A percentile compares a stretch with the other conserved stretches of the same genome.
Conservation (phyloP, 768 basidiomycete genomes). For the Pisolithus marmoratus region DNA sequence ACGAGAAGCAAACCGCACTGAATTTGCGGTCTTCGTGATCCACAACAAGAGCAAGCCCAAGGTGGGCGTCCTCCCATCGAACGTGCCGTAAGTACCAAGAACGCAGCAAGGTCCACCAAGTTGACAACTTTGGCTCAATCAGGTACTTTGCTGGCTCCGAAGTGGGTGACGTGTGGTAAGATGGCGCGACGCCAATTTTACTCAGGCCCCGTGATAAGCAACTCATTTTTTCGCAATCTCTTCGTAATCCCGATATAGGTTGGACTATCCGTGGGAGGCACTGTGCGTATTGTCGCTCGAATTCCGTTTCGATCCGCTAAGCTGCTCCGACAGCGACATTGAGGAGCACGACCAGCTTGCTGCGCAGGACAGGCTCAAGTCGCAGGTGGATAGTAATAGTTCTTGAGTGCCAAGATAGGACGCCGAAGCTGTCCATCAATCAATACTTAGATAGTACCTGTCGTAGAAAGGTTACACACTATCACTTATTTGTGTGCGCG, state of each 20-base stretch:
- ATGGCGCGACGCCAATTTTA: conserved; percentile 4
- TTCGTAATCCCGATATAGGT: conserved; percentile 36
- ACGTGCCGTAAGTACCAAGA: conserved; percentile 47
- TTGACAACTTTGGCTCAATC: conserved; percentile 8
- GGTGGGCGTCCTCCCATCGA: conserved; percentile 63
- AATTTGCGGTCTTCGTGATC: conserved; percentile 91
- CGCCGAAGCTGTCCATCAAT: background rate
- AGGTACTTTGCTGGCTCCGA: conserved; percentile 83
- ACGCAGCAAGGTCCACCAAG: conserved; percentile 2
- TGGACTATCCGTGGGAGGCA: conserved; percentile 84
- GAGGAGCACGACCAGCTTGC: conserved; percentile 70
- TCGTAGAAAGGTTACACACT: background rate
- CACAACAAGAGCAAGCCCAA: conserved; percentile 93
- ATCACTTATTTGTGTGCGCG: background rate
- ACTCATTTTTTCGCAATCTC: conserved; percentile 14
- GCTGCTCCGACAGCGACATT: conserved; percentile 48
- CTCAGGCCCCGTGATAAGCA: background rate
- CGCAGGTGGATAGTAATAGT: background rate
- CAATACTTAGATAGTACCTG: background rate
- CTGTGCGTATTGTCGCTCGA: conserved; percentile 38
- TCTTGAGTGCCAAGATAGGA: too few relatives aligned
- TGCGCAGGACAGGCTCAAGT: conserved; percentile 33
- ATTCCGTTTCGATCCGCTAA: background rate
- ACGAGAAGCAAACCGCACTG: conserved; percentile 66
- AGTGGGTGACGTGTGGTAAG: conserved; percentile 66